Percentiles rank a stretch among this genome's conserved stretches.
Evolutionary conservation across 2,329 filamentous ascomycete genomes (phyloP).

Genomic region (Domatiomyces catenatus): DNA sequence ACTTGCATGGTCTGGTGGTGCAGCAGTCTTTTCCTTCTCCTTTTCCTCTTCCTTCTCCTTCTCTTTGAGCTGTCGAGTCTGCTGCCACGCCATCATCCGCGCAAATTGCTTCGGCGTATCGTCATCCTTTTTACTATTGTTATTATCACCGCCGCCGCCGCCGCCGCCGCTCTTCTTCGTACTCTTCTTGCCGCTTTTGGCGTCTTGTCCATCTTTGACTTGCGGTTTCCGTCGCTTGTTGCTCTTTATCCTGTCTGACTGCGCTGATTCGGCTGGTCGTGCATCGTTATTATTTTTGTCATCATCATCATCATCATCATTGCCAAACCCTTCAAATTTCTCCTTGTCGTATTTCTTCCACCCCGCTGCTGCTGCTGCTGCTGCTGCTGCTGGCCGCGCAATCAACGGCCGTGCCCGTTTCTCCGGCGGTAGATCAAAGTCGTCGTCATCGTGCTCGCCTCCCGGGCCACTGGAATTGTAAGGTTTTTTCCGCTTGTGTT

Average conservation of each 20-base stretch:
- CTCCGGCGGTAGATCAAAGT: conserved; percentile 15
- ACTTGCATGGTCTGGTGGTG: conserved; percentile 7
- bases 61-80: conserved; percentile 24
- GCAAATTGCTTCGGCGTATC: conserved; percentile 83
- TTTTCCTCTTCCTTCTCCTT: conserved; percentile 47
- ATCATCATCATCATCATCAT: too few relatives aligned
- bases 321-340: background rate
- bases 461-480: background rate
- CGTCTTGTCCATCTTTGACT: conserved; percentile 18
- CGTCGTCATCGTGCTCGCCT: conserved; percentile 37
- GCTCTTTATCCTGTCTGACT: conserved; percentile 9
- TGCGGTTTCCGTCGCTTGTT: background rate
- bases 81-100: conserved; percentile 62
- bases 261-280: conserved; percentile 16
- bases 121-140: conserved; percentile 38
- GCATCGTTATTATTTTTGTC: conserved; percentile 12
- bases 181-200: conserved; percentile 21
- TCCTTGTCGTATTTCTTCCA: background rate
- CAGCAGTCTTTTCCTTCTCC: conserved; percentile 44
- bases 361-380: too few relatives aligned
- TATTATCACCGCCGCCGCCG: too few relatives aligned
- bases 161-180: conserved; percentile 33
- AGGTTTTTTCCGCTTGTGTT: conserved; percentile 49
- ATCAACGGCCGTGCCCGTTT: background rate
- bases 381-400: background rate